A percentile compares a stretch with the other conserved stretches of the same genome.
phyloP scores from a whole-genome alignment of 495 filamentous ascomycete genomes.

The Cercophora sp. region DNA sequence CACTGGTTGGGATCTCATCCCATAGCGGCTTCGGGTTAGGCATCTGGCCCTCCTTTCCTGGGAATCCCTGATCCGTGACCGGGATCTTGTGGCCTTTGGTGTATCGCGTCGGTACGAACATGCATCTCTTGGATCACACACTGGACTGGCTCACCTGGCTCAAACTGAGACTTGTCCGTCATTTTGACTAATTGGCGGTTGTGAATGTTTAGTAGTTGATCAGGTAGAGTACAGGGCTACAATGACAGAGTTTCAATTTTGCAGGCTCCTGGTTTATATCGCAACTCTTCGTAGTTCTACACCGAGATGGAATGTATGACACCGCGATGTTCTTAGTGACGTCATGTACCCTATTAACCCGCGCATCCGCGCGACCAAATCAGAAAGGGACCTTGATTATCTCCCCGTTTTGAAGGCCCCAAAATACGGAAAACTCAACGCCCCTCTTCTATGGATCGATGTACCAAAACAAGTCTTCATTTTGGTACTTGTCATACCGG shows the following conservation, averaged over 20 bases:
- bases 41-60: conserved; percentile 65
- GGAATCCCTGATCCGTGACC: conserved; percentile 62
- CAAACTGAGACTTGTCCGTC: conserved; percentile 47
- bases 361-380: not conserved
- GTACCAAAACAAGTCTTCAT: not conserved
- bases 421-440: no score
- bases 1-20: conserved; percentile 64
- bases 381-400: not conserved
- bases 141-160: conserved; percentile 40
- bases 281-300: not conserved
- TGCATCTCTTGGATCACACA: not conserved
- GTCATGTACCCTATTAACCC: not conserved
- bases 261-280: no score
- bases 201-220: not conserved
- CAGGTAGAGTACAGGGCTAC: no score
- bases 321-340: not conserved
- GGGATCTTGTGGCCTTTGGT: conserved; percentile 62
- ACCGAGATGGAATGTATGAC: not conserved
- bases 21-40: conserved; percentile 57
- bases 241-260: no score
- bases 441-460: no score
- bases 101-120: not conserved
- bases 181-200: conserved; percentile 8
- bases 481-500: not conserved
- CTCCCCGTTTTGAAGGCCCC: no score